Conservation (phyloP, 2,329 filamentous ascomycete genomes). For the Penicillium thymicola region DNA sequence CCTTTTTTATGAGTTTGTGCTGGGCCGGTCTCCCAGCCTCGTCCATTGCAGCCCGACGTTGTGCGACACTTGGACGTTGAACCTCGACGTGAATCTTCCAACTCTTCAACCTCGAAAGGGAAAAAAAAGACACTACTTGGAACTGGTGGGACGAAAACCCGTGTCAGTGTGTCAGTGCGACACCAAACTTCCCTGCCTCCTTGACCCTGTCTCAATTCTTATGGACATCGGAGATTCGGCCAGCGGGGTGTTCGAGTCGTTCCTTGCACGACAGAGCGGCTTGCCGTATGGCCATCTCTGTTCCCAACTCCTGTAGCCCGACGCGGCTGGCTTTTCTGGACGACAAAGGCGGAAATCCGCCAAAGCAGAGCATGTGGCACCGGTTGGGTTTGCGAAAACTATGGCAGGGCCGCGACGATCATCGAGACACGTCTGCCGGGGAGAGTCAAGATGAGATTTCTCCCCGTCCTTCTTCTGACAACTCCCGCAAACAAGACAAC, state of each 20-base stretch:
- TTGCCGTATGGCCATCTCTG: conserved; percentile 43
- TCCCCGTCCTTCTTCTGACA: conserved; percentile 20
- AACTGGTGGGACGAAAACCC: not conserved
- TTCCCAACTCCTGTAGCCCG: conserved; percentile 37
- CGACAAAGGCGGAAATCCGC: conserved; percentile 27
- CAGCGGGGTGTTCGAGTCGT: conserved; percentile 36
- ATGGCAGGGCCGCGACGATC: conserved; percentile 41
- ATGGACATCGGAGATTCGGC: conserved; percentile 35
- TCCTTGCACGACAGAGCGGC: conserved; percentile 30
- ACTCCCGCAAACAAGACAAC: conserved; percentile 27
- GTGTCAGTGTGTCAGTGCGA: conserved; percentile 1
- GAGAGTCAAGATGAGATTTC: conserved; percentile 15
- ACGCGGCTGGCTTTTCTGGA: conserved; percentile 36
- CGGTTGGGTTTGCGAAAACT: conserved; percentile 42
- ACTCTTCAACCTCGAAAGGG: not conserved
- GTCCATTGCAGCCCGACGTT: conserved; percentile 26
- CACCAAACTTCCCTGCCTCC: not conserved
- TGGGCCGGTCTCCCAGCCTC: conserved; percentile 23
- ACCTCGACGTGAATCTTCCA: conserved; percentile 3
- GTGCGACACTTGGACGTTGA: conserved; percentile 19
- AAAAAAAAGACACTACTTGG: not conserved
- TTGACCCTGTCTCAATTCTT: conserved; percentile 28
- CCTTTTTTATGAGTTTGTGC: conserved; percentile 13
- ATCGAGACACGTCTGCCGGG: conserved; percentile 31
- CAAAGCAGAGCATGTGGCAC: conserved; percentile 48